These are phyloP conservation scores for Tarenaya hassleriana DNA, from an alignment of 345 rosid species.

Conservation along the genomic window DNA sequence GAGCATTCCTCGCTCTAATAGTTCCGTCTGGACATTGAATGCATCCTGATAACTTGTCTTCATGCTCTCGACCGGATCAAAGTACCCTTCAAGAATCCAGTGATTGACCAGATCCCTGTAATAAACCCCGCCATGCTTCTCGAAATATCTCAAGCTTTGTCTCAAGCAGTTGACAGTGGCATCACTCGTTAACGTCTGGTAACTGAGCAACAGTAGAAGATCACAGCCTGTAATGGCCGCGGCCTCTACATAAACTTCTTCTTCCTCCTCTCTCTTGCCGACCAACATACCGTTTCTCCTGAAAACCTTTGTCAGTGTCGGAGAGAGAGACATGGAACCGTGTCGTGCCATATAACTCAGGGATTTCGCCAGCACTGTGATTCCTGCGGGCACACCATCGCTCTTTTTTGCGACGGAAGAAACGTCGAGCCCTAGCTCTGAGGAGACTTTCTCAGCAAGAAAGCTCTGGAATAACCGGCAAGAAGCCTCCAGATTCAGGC, in stretches of 20 bases:
- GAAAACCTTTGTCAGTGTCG: too few relatives aligned
- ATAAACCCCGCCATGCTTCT: conserved; percentile 21
- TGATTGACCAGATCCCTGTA: conserved; percentile 45
- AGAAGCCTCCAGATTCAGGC: too few relatives aligned
- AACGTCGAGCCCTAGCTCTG: too few relatives aligned
- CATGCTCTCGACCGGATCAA: conserved; percentile 32
- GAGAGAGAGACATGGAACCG: too few relatives aligned
- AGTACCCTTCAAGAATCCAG: conserved; percentile 65
- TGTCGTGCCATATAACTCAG: too few relatives aligned
- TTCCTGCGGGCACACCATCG: too few relatives aligned
- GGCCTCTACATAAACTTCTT: background rate
- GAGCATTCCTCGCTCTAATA: conserved; percentile 38
- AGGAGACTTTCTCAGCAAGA: too few relatives aligned
- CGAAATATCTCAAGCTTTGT: conserved; percentile 28
- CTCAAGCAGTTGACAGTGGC: conserved; percentile 31
- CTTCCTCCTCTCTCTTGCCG: too few relatives aligned
- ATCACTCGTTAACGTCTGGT: conserved; percentile 5
- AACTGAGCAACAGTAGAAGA: conserved; percentile 14
- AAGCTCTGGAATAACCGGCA: too few relatives aligned
- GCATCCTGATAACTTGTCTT: conserved; percentile 41
- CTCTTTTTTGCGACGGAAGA: too few relatives aligned
- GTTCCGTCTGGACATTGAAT: conserved; percentile 39
- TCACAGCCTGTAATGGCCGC: background rate
- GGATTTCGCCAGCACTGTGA: too few relatives aligned
- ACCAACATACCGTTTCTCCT: too few relatives aligned